A percentile compares a stretch with the other conserved stretches of the same genome.
phyloP scores from a whole-genome alignment of 1,284 basidiomycete species.

The Malassezia psittaci region DNA sequence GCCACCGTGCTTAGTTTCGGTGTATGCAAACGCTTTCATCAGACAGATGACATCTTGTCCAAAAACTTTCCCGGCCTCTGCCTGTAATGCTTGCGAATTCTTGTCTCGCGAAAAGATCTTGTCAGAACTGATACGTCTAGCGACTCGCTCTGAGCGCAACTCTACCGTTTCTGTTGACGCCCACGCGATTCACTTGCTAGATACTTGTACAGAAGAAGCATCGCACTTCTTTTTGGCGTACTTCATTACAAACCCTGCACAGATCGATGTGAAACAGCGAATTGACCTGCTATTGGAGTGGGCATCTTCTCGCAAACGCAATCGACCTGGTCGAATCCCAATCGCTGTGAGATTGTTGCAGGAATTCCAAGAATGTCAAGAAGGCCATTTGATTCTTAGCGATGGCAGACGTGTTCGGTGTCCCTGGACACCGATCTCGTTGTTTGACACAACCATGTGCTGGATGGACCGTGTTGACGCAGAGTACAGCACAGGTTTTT shows the following conservation, averaged over 20 bases:
- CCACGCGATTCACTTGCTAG: neutral
- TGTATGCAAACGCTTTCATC: no score
- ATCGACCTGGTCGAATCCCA: neutral
- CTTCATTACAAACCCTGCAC: conserved; percentile 3
- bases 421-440: conserved; percentile 3
- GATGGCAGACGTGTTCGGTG: conserved; percentile 8
- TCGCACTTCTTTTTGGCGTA: conserved; percentile 1
- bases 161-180: neutral
- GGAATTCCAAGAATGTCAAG: conserved; percentile 8
- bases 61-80: no score
- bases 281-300: conserved; percentile 5
- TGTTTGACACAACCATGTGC: conserved; percentile 1
- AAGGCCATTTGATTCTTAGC: neutral
- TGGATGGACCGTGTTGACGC: conserved; percentile 11
- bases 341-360: conserved; percentile 4
- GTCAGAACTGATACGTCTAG: no score
- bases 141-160: no score
- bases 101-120: no score
- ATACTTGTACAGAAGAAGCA: neutral
- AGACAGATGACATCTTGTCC: no score
- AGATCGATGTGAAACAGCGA: conserved; percentile 1
- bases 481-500: no score
- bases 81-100: no score
- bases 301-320: conserved; percentile 4
- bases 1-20: no score